Evolutionary conservation across 495 filamentous ascomycete species (phyloP).

Genomic region (Hypoxylon trugodes): DNA sequence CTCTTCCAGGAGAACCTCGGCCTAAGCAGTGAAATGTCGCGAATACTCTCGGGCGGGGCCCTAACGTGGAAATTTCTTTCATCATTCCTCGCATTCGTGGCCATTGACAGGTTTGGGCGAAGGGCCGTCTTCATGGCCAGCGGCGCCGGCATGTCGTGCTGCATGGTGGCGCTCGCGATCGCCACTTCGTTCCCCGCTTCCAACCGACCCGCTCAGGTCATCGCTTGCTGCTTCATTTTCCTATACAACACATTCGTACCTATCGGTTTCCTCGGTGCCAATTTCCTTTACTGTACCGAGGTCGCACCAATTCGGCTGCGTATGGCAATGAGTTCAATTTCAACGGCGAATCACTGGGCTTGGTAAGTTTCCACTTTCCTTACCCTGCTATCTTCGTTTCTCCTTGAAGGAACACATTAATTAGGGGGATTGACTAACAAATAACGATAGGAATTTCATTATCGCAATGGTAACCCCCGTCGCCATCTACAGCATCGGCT

Average conservation of each 20-base stretch:
- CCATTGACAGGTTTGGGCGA: slow-evolving; percentile 64
- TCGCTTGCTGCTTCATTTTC: slow-evolving; percentile 64
- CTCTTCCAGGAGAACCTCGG: slow-evolving; percentile 68
- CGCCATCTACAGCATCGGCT: slow-evolving; percentile 56
- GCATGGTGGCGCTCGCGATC: slow-evolving; percentile 54
- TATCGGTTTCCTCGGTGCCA: slow-evolving; percentile 65
- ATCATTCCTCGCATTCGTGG: slow-evolving; percentile 58
- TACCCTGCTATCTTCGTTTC: neutral
- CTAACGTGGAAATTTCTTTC: slow-evolving; percentile 63
- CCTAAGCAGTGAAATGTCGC: slow-evolving; percentile 49
- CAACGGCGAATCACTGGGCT: slow-evolving; percentile 61
- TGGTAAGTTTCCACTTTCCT: slow-evolving; percentile 45
- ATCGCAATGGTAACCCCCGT: slow-evolving; percentile 57
- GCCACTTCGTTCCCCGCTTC: slow-evolving; percentile 48
- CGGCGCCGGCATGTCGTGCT: slow-evolving; percentile 56
- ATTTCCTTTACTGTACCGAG: slow-evolving; percentile 67
- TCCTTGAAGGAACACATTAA: neutral
- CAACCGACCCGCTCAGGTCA: slow-evolving; percentile 46
- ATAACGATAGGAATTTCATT: slow-evolving; percentile 54
- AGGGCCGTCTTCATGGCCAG: slow-evolving; percentile 62
- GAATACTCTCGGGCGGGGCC: slow-evolving; percentile 51
- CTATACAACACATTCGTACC: slow-evolving; percentile 70
- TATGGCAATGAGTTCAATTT: slow-evolving; percentile 60
- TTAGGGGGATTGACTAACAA: neutral
- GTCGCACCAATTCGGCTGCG: slow-evolving; percentile 63